phyloP scores from a whole-genome alignment of 1,284 basidiomycete genomes.

The Cutaneotrichosporon cutaneum region DNA sequence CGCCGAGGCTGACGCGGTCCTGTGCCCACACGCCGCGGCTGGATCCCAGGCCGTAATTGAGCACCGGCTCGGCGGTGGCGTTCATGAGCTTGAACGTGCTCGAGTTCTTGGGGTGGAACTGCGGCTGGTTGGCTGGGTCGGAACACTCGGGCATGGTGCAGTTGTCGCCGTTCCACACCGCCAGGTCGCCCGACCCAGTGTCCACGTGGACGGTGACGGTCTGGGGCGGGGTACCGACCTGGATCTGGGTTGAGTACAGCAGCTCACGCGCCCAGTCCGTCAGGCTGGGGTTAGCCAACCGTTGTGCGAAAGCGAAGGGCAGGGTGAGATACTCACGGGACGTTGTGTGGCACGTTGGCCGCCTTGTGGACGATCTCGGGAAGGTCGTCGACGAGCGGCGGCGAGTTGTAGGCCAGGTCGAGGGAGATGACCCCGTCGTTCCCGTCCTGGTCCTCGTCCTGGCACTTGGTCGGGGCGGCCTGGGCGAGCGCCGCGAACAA shows the following conservation, averaged over 20 bases:
- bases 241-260: constrained; percentile 44
- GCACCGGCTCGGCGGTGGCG: constrained; percentile 57
- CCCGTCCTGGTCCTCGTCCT: background rate
- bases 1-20: constrained; percentile 76
- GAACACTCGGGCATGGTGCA: constrained; percentile 37
- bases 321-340: background rate
- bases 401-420: background rate
- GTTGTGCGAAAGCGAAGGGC: no score
- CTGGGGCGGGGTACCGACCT: constrained; percentile 54
- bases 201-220: constrained; percentile 56
- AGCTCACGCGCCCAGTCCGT: constrained; percentile 14
- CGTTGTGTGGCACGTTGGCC: background rate
- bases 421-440: constrained; percentile 1
- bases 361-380: background rate
- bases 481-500: background rate
- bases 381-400: background rate
- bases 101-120: constrained; percentile 37
- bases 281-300: constrained; percentile 16
- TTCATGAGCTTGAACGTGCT: constrained; percentile 32
- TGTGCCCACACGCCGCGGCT: constrained; percentile 67
- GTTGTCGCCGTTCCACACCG: constrained; percentile 37
- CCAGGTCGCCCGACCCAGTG: constrained; percentile 56
- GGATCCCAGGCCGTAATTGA: constrained; percentile 77
- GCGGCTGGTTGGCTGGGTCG: constrained; percentile 21
- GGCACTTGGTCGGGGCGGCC: background rate